A percentile compares a stretch with the other conserved stretches of the same genome.
Conservation (phyloP, 345 rosid species). For the Rhodamnia argentea region DNA sequence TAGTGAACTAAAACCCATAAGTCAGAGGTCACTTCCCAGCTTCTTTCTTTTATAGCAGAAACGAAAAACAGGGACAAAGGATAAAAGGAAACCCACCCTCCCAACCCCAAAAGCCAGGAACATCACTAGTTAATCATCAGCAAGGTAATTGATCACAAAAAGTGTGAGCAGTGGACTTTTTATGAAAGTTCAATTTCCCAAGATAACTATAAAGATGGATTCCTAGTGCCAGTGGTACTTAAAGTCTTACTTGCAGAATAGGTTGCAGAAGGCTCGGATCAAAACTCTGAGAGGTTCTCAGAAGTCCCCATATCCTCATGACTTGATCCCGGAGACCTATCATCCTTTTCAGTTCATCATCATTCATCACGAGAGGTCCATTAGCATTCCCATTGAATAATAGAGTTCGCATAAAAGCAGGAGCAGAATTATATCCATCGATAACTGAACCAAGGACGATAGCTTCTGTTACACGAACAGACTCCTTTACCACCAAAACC, state of each 20-base stretch:
- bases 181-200: background rate
- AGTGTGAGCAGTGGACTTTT: background rate
- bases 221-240: background rate
- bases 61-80: background rate
- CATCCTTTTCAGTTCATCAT: slow-evolving; percentile 48
- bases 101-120: background rate
- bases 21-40: background rate
- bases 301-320: slow-evolving; percentile 73
- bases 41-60: background rate
- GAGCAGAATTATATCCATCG: slow-evolving; percentile 71
- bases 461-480: slow-evolving; percentile 81
- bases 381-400: slow-evolving; percentile 46
- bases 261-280: slow-evolving; percentile 84
- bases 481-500: slow-evolving; percentile 70
- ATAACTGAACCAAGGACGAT: slow-evolving; percentile 45
- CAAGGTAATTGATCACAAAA: background rate
- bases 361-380: slow-evolving; percentile 51
- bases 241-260: slow-evolving; percentile 48
- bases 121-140: background rate
- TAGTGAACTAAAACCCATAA: background rate
- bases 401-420: slow-evolving; percentile 42
- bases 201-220: background rate
- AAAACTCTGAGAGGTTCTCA: slow-evolving; percentile 66
- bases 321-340: slow-evolving; percentile 73
- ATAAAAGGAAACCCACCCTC: background rate